Percentiles rank a stretch among this genome's conserved stretches.
Evolutionary conservation across 1,284 basidiomycete genomes (phyloP).

Genomic region (Spongispora temasekensis): DNA sequence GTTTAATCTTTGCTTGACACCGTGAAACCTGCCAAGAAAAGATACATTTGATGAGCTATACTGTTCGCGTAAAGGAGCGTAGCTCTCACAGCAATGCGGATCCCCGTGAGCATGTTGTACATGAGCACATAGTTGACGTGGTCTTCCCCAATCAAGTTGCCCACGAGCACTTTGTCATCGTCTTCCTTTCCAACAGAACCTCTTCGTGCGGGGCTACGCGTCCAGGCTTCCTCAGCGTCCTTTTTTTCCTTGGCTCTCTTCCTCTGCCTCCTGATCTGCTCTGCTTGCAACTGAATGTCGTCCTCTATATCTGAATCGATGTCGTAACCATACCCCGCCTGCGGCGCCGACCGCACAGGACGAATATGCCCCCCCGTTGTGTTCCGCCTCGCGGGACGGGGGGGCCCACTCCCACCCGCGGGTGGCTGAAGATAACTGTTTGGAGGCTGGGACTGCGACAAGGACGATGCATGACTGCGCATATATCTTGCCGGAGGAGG

Average conservation of each 20-base stretch:
- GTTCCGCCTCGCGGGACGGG: slow-evolving; percentile 54
- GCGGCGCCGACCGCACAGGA: slow-evolving; percentile 19
- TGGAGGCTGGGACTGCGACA: slow-evolving; percentile 34
- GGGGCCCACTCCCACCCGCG: slow-evolving; percentile 16
- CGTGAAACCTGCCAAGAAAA: slow-evolving; percentile 71
- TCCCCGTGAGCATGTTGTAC: slow-evolving; percentile 99
- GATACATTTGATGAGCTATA: slow-evolving; percentile 27
- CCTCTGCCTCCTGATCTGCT: slow-evolving; percentile 78
- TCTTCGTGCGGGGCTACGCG: slow-evolving; percentile 30
- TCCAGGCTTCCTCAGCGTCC: slow-evolving; percentile 46
- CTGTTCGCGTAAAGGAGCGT: not conserved
- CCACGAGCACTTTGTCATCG: slow-evolving; percentile 73
- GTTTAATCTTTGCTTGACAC: slow-evolving; percentile 93
- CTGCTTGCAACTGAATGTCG: slow-evolving; percentile 83
- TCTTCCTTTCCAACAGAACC: slow-evolving; percentile 35
- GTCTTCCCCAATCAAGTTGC: slow-evolving; percentile 94
- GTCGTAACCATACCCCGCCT: slow-evolving; percentile 31
- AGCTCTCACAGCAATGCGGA: slow-evolving; percentile 83
- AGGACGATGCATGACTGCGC: slow-evolving; percentile 20
- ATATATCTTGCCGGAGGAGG: slow-evolving; percentile 16
- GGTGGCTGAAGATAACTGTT: slow-evolving; percentile 58
- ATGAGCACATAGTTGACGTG: slow-evolving; percentile 99
- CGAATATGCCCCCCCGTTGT: slow-evolving; percentile 47
- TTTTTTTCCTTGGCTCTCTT: slow-evolving; percentile 69
- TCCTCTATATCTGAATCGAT: slow-evolving; percentile 39